These are phyloP conservation scores for Avicennia marina DNA, from an alignment of 257 asterid genomes.

Conservation along the genomic window DNA sequence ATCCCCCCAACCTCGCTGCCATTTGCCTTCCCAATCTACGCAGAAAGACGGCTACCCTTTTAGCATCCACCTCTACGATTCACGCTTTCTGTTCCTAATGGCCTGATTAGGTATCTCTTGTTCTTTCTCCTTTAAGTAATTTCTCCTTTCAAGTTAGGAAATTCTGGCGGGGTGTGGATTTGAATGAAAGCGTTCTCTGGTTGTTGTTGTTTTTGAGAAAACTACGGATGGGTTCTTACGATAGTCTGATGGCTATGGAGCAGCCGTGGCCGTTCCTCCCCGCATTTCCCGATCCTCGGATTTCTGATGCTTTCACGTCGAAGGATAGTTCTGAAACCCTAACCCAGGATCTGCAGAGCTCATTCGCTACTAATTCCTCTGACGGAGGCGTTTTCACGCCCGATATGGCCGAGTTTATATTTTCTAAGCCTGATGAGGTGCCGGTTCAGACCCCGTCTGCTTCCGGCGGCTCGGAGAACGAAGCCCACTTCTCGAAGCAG, in stretches of 20 bases:
- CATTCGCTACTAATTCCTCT: not conserved
- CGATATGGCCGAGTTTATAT: not conserved
- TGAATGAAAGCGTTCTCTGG: too few species aligned
- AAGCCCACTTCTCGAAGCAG: constrained; percentile 18
- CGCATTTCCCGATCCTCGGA: not conserved
- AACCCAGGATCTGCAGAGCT: not conserved
- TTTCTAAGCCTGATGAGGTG: not conserved
- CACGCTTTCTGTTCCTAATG: too few species aligned
- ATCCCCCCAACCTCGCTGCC: too few species aligned
- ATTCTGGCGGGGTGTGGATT: too few species aligned
- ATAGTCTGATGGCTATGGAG: not conserved
- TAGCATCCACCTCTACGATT: too few species aligned
- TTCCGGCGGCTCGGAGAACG: constrained; percentile 44
- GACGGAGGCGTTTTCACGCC: not conserved
- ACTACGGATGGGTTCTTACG: not conserved
- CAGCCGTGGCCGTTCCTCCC: not conserved
- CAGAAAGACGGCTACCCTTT: too few species aligned
- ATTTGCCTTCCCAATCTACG: too few species aligned
- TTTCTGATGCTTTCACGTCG: not conserved
- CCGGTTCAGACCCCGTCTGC: constrained; percentile 18
- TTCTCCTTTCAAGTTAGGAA: too few species aligned
- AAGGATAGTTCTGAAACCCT: not conserved
- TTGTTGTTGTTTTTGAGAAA: too few species aligned
- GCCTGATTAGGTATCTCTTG: too few species aligned
- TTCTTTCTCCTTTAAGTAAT: too few species aligned